Percentiles rank a stretch among this genome's conserved stretches.
Conservation (phyloP, 164 flowering plant genomes). For the Amborella trichopoda region DNA sequence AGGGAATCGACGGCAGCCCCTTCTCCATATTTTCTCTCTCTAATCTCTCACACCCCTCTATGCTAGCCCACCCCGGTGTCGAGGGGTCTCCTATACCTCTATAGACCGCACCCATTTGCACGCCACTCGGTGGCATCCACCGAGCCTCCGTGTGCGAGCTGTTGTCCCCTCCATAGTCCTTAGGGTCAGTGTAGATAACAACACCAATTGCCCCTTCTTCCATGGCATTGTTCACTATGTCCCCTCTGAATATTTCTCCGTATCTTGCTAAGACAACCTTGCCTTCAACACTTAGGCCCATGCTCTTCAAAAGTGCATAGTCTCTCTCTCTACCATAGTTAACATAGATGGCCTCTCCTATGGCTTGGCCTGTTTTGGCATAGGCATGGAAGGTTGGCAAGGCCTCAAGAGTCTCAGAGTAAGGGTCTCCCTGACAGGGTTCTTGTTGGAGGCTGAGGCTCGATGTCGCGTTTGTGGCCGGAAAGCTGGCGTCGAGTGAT, state of each 20-base stretch:
- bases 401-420: slow-evolving; percentile 35
- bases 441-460: slow-evolving; percentile 39
- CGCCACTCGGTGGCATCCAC: slow-evolving; percentile 82
- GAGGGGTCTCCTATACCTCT: slow-evolving; percentile 57
- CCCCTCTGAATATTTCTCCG: slow-evolving; percentile 65
- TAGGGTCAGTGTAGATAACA: slow-evolving; percentile 42
- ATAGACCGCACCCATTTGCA: slow-evolving; percentile 56
- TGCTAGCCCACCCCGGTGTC: slow-evolving; percentile 73
- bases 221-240: slow-evolving; percentile 43
- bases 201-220: slow-evolving; percentile 51
- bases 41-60: slow-evolving; percentile 40
- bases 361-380: slow-evolving; percentile 41
- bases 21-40: slow-evolving; percentile 40
- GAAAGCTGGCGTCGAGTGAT: slow-evolving; percentile 23
- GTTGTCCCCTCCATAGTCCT: slow-evolving; percentile 47
- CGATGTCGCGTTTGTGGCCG: slow-evolving; percentile 14
- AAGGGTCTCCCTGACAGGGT: slow-evolving; percentile 33
- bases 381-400: slow-evolving; percentile 58
- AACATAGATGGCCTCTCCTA: slow-evolving; percentile 45
- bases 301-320: slow-evolving; percentile 18
- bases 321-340: slow-evolving; percentile 67
- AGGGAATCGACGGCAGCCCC: slow-evolving; percentile 49
- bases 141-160: slow-evolving; percentile 35
- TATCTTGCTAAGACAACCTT: slow-evolving; percentile 44
- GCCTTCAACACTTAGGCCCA: slow-evolving; percentile 48